Evolutionary conservation across 176 grass and related monocot genomes (phyloP).

Genomic region (Bonia amplexicaulis): DNA sequence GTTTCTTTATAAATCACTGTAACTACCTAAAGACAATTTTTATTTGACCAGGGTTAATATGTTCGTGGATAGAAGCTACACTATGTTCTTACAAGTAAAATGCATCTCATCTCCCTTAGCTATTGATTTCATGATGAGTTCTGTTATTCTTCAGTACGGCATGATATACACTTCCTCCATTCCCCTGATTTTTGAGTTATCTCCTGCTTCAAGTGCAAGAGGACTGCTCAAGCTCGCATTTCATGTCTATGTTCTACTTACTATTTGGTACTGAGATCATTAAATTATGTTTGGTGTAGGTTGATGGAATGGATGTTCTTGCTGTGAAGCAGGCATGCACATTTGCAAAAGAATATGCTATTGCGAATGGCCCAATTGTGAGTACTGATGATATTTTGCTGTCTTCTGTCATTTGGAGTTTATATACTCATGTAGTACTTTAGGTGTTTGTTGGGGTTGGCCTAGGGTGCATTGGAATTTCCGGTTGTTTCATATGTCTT

Average conservation of each 20-base stretch:
- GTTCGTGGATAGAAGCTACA: neutral
- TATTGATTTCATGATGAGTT: neutral
- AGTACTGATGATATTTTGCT: constrained; percentile 27
- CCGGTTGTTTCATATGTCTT: neutral
- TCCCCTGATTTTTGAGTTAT: neutral
- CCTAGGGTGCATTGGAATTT: neutral
- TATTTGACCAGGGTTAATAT: neutral
- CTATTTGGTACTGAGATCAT: neutral
- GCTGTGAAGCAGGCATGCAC: constrained; percentile 96
- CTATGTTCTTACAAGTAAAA: neutral
- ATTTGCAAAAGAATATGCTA: constrained; percentile 87
- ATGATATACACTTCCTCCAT: neutral
- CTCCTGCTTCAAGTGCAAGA: neutral
- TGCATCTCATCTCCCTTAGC: neutral
- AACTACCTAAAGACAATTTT: neutral
- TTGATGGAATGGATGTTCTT: constrained; percentile 96
- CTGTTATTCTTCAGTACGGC: neutral
- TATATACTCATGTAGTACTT: neutral
- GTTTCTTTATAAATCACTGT: neutral
- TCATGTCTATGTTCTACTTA: neutral
- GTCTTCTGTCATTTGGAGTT: neutral
- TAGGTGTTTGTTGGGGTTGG: neutral
- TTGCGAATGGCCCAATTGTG: constrained; percentile 85
- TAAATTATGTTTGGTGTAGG: constrained; percentile 33
- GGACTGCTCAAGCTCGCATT: neutral